Evolutionary conservation across 805 yeast species (phyloP), one percentile per base, ranked within the genome.

Genomic region (Wickerhamiella kurtzmanii): DNA sequence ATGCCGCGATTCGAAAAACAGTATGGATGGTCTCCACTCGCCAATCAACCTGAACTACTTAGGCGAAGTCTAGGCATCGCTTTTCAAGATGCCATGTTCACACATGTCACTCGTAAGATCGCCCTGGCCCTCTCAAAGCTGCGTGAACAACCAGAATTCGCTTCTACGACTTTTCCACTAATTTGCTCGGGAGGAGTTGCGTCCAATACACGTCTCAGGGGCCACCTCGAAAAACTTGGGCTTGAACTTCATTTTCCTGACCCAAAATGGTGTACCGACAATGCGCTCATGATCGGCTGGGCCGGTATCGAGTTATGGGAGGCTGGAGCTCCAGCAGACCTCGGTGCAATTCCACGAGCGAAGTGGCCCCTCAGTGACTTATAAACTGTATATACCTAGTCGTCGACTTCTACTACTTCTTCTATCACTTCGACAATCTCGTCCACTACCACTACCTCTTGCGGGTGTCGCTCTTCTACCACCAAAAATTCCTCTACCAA

Each of bases 221-320:
- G 38, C 3, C 44, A 50, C 56, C 68, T 56, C 47, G 62, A n/a
- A 2, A 22, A 25, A 1, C 48, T 59, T 20, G 46, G 52, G n/a
- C 44, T 59, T 4, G n/a, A 50, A 1, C 75, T 79, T 41, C 75
- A 75, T 53, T 85, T 78, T 56, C 95, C 96, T 0, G 77, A 75
- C 18, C 67, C 78, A 2, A 64, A 71, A 1, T 66, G 87, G 50
- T 92, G 98, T 60, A 86, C 96, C 0, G 98, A 92, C 59, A 92
- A 92, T 62, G 95, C 96, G 0, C 76, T 86, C 2, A 92, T 92
- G 98, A 92, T 92, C 45, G 98, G 96, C 1, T 85, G 94, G 79
- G 95, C 97, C 0, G 98, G 96, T 0, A 84, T 89, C 6, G 96
- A 89, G 60, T 64, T 88, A 17, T 81, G 67, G 59, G 95, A 87